A percentile compares a stretch with the other conserved stretches of the same genome.
These are phyloP conservation scores for Neurospora crassa DNA, from an alignment of 2,329 filamentous ascomycete species.

Conservation along the genomic window DNA sequence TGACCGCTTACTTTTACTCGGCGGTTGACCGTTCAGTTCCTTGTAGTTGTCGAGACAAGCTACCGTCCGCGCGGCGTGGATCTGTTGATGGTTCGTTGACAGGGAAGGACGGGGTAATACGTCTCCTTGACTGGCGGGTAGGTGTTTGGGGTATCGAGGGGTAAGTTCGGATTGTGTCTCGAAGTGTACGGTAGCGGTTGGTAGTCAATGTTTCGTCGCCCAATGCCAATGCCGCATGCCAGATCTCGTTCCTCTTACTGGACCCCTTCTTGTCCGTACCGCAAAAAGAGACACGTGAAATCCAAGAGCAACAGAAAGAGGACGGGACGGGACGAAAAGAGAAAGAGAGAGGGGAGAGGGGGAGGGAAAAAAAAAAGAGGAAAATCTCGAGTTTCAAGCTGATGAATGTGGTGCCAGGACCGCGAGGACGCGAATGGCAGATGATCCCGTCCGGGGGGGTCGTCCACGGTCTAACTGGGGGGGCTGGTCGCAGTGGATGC, in stretches of 20 bases:
- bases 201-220: background rate
- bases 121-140: background rate
- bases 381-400: background rate
- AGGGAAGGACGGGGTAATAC: background rate
- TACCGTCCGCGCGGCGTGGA: background rate
- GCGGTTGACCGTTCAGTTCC: background rate
- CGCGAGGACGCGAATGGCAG: background rate
- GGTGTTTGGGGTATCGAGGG: background rate
- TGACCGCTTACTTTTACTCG: background rate
- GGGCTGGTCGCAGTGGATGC: background rate
- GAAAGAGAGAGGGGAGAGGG: background rate
- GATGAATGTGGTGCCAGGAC: background rate
- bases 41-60: background rate
- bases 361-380: background rate
- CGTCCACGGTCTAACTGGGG: background rate
- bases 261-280: background rate
- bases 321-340: background rate
- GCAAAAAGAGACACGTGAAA: background rate
- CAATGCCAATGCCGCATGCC: background rate
- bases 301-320: background rate
- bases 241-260: background rate
- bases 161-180: background rate
- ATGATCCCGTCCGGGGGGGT: background rate
- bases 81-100: background rate
- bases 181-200: background rate